Evolutionary conservation across 306 rosid genomes (phyloP), one percentile per base, ranked within the genome.

Genomic region (Vigna trinervia): DNA sequence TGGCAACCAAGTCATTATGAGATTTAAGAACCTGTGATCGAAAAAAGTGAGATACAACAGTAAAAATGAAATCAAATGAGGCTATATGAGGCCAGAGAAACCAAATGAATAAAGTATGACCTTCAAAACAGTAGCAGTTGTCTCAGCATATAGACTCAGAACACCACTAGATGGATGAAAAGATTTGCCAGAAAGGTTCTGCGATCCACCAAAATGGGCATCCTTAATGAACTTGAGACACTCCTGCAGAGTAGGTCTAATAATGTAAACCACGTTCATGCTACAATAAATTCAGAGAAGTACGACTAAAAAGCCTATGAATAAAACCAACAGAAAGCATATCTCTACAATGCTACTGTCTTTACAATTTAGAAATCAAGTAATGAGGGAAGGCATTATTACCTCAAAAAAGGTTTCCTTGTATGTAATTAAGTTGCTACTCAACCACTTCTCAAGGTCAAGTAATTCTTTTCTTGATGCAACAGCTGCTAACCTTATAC

Each of bases 361-460:
- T 67, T 28, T 6, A 69, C 46, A 73, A 38, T 69, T 63, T 34
- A 67, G 43, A 70, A 81, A 58, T 19, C 32, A 22, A 51, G 26
- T 41, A 9, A 20, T 5, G 43, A 9, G 26, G 73, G 45, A 50
- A 38, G 48, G 65, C 47, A 57, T 80, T 32, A 78, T 75, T 85
- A 96, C 99, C 99, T 91, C 94, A 71, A 88, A 93, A 84, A 92
- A 96, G 69, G 76, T 76, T 81, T 93, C 98, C 84, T 82, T 93
- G 84, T 85, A 86, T 0, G 84, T 60, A 82, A 77, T 86, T 61
- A 96, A 82, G 76, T 87, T 91, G 82, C 73, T 83, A 79, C 78
- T 84, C 89, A 93, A 70, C 99, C 99, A 96, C 84, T 88, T 89
- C 89, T 91, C 98, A 32, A 96, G 94, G 81, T 96, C 98, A 78